Conservation (phyloP, 257 asterid species). For the Forsythia viridissima region DNA sequence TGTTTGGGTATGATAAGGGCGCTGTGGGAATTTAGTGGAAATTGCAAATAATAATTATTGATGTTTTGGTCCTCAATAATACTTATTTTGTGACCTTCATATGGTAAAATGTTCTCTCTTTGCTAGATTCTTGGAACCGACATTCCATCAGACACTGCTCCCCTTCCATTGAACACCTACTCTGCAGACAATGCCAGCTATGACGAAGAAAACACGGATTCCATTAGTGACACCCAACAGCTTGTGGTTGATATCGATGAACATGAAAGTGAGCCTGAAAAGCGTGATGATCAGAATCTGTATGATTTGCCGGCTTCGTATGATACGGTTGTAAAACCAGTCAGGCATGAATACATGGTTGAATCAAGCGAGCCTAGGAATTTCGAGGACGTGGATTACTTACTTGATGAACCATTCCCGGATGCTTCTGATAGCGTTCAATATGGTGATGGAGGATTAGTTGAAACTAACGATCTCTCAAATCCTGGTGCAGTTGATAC, state of each 20-base stretch:
- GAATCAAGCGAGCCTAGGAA: constrained; percentile 60
- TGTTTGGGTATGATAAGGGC: not conserved
- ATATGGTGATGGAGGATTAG: constrained; percentile 57
- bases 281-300: constrained; percentile 38
- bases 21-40: not conserved
- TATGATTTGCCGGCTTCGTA: constrained; percentile 42
- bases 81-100: constrained; percentile 1
- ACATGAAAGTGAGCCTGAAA: constrained; percentile 36
- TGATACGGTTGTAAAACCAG: constrained; percentile 44
- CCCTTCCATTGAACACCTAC: constrained; percentile 39
- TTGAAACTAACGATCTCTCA: constrained; percentile 72
- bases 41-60: not conserved
- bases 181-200: constrained; percentile 34
- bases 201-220: constrained; percentile 52
- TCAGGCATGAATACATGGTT: constrained; percentile 72
- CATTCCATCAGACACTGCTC: constrained; percentile 35
- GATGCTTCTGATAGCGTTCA: constrained; percentile 44
- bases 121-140: constrained; percentile 71
- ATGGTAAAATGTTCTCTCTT: constrained; percentile 7
- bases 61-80: not conserved
- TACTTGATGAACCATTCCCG: constrained; percentile 61
- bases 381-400: constrained; percentile 52
- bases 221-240: constrained; percentile 35
- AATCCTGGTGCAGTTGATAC: constrained; percentile 47
- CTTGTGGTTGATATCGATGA: constrained; percentile 29